Base-by-base conservation (phyloP, 192 early-diverging fungal genomes). In the Linderina pennispora region DNA sequence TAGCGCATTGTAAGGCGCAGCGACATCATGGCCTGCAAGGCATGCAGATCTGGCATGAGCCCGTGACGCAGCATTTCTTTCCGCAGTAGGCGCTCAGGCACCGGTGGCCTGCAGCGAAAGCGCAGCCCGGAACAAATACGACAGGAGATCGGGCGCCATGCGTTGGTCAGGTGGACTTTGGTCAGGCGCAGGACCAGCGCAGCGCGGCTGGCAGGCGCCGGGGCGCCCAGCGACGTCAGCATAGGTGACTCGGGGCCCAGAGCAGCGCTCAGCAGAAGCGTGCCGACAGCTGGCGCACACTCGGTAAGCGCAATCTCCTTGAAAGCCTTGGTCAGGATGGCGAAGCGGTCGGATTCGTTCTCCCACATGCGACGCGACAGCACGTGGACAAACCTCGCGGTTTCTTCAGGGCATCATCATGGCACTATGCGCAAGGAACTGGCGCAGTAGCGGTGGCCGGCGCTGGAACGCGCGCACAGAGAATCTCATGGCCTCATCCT, bases 51-150 rank as follows among this genome's bases (percentile, higher is more conserved):
- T 7, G 58, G 53, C 19, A 45, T 42, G 11, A 61, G 14, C 0
- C 69, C 69, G 9, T 38, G 41, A 14, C 69, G 62, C 26, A 65
- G 31, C 13, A 72, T 22, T 45, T 65, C 62, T 21, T 35, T 51
- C 62, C 62, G 61, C 36, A 72, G 25, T 8, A 45, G 7, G 13
- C 36, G 36, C 32, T 63, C 62, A 3, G 61, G 17, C 14, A 38
- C 40, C 13, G n/a, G 23, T 37, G 10, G 57, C 48, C 13, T 41
- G 36, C 36, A 72, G 44, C 19, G 39, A 25, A 2, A 45, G 28
- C 2, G 50, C 52, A 2, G 41, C 60, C 26, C 46, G 50, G 40
- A 62, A 40, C 26, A 70, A 33, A 28, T 50, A 51, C 32, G 50
- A 36, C 19, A 58, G 23, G 32, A 70, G n/a, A n/a, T n/a, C n/a